Base-by-base conservation (phyloP, 768 basidiomycete genomes). In the Peribolospora kevripleyi region DNA sequence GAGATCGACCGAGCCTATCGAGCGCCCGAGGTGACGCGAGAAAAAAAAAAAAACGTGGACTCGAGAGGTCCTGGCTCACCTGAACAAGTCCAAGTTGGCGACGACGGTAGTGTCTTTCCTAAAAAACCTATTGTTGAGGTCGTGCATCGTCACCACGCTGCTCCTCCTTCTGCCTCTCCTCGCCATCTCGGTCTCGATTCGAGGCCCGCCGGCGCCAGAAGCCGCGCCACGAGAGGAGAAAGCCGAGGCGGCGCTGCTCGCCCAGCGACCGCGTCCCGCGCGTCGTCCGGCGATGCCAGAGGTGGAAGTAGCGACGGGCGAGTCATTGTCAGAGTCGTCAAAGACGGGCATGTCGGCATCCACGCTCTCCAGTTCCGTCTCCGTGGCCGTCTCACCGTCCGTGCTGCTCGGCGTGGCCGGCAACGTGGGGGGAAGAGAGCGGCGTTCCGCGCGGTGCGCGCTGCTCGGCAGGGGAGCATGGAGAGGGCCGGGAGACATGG, bases 81-180 rank as follows among this genome's bases (percentile, higher is more conserved):
- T 74, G 62, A 93, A 73, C 11, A 87, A 58, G 68, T 98, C 93
- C 25, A 91, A 62, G 63, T 91, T 86, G 42, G 73, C 71, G 52
- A 95, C 68, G 36, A 84, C 73, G 14, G 97, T 76, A 3, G 79
- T 73, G 64, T 97, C 93, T 58, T 84, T 77, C 54, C 83, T 70
- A 73, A 98, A 95, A 68, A 87, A 98, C 61, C 79, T 76, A 68
- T 84, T 80, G 59, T 85, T 70, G 45, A 98, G 69, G 65, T 97
- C 93, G 66, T 93, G 88, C 64, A 86, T 79, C 2, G 87, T 84
- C 25, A 69, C 38, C 8, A 52, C 40, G 45, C 9, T 3, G 53
- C 8, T 10, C 47, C 53, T 25, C 40, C 25, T 37, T 37, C 42
- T 48, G 36, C 48, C 36, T 46, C 37, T 14, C 7, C 53, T 38